Evolutionary conservation across 1,284 basidiomycete genomes (phyloP).

Genomic region (Baeospora myosura): DNA sequence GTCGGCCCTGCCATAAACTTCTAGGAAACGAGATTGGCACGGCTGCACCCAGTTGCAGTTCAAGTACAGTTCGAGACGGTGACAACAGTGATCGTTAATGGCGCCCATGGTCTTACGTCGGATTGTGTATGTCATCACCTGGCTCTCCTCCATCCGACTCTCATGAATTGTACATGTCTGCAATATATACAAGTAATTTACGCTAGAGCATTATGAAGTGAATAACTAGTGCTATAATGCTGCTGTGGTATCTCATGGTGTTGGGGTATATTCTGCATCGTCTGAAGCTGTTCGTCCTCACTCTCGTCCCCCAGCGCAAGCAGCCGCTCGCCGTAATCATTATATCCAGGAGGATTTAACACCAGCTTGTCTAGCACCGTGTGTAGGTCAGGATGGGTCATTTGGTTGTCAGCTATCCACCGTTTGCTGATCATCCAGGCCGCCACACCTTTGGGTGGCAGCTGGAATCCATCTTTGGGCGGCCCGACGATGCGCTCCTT

Average conservation of each 20-base stretch:
- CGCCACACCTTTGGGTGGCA: slow-evolving; percentile 57
- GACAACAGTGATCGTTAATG: too few species aligned
- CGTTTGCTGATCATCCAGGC: slow-evolving; percentile 70
- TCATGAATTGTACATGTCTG: background rate
- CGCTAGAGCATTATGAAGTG: slow-evolving; percentile 24
- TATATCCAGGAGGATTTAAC: slow-evolving; percentile 38
- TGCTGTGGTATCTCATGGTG: slow-evolving; percentile 14
- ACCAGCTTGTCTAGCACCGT: slow-evolving; percentile 35
- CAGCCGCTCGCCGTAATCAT: slow-evolving; percentile 34
- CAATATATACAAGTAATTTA: slow-evolving; percentile 7
- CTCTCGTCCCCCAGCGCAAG: slow-evolving; percentile 50
- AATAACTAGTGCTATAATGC: slow-evolving; percentile 25
- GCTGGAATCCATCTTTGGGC: slow-evolving; percentile 45
- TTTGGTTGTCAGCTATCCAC: slow-evolving; percentile 41
- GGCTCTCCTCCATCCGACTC: too few species aligned
- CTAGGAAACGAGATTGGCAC: background rate
- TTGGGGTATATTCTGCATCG: slow-evolving; percentile 4
- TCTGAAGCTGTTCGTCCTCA: slow-evolving; percentile 24
- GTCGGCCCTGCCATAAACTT: background rate
- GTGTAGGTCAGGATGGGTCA: slow-evolving; percentile 38
- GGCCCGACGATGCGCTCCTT: slow-evolving; percentile 47
- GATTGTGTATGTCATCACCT: too few species aligned
- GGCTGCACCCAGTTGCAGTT: too few species aligned
- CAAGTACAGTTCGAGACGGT: too few species aligned
- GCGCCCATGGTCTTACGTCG: too few species aligned